Evolutionary conservation across 2,329 filamentous ascomycete species (phyloP), one percentile per base, ranked within the genome.

Genomic region (Calonectria pteridis): DNA sequence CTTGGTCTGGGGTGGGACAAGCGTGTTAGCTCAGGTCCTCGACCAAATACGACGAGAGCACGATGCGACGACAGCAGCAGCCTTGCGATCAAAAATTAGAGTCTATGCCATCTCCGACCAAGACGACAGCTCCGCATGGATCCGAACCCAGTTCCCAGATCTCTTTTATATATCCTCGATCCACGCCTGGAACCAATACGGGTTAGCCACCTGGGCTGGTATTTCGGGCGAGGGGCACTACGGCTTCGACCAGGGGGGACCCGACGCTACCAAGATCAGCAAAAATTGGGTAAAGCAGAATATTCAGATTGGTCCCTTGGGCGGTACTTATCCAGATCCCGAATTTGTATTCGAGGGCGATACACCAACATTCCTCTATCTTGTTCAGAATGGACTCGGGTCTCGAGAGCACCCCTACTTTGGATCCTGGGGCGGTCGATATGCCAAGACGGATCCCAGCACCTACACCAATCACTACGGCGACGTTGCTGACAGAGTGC

Each of bases 101-200:
- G 84, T 90, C 16, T 90, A 90, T 77, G 82, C 89, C 37, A 90
- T 91, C 71, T 90, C 88, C 6, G 90, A 91, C 73, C 90, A 91
- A 75, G 90, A 91, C 73, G 87, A 92, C 73, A 87, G 87, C 0
- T 89, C 88, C 0, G 81, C 85, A 0, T 91, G 89, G 89, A 88
- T 92, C 33, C 86, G 90, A 14, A 81, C 83, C 49, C 85, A 84
- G 9, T 91, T 87, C 72, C 89, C 90, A 0, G 85, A 88, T 29
- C 77, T 91, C 2, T 88, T 89, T 75, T 91, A 90, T 79, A 89
- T 92, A 67, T 84, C 82, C 11, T 89, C 87, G 0, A 79, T 91
- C 2, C 90, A 91, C 76, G 89, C 85, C 11, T 91, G 87, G 86
- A 88, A 88, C 76, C 84, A 88, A 66, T 92, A 91, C 73, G 84